Evolutionary conservation across 495 filamentous ascomycete genomes (phyloP).

Genomic region (Penicillium paxilli): DNA sequence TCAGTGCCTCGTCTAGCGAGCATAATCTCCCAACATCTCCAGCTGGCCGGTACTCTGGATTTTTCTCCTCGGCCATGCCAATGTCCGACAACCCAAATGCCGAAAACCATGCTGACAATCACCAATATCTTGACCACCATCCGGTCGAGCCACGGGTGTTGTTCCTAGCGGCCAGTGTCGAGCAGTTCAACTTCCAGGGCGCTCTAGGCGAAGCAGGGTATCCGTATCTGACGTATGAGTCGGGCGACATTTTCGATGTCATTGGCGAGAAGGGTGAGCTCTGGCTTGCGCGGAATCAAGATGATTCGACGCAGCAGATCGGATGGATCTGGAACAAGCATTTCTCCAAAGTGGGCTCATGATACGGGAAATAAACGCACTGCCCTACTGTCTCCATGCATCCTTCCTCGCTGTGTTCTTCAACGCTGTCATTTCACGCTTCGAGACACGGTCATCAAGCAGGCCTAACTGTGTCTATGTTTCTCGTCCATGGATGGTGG

Average conservation of each 20-base stretch:
- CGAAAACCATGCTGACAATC: slow-evolving; percentile 12
- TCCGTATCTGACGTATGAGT: slow-evolving; percentile 92
- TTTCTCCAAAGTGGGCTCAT: slow-evolving; percentile 64
- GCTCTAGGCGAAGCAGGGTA: slow-evolving; percentile 92
- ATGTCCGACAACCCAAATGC: slow-evolving; percentile 61
- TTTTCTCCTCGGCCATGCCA: slow-evolving; percentile 86
- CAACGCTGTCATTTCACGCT: too few species aligned
- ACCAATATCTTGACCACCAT: slow-evolving; percentile 19
- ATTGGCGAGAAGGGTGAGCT: slow-evolving; percentile 96
- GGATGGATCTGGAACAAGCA: slow-evolving; percentile 99
- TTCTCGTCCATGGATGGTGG: too few species aligned
- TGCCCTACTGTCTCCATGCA: neutral
- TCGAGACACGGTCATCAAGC: too few species aligned
- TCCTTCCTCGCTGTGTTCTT: too few species aligned
- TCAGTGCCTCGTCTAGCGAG: slow-evolving; percentile 18
- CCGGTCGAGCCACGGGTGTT: slow-evolving; percentile 55
- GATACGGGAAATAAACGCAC: neutral
- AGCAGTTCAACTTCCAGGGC: slow-evolving; percentile 93
- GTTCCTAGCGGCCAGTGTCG: slow-evolving; percentile 90
- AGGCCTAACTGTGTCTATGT: too few species aligned
- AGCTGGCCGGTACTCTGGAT: slow-evolving; percentile 53
- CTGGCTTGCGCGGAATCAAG: slow-evolving; percentile 96
- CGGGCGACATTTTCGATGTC: slow-evolving; percentile 89
- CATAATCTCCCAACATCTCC: slow-evolving; percentile 32
- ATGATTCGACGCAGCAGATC: slow-evolving; percentile 73